Evolutionary conservation across 2,329 filamentous ascomycete genomes (phyloP), one percentile per base, ranked within the genome.

Genomic region (Aspergillus persii): DNA sequence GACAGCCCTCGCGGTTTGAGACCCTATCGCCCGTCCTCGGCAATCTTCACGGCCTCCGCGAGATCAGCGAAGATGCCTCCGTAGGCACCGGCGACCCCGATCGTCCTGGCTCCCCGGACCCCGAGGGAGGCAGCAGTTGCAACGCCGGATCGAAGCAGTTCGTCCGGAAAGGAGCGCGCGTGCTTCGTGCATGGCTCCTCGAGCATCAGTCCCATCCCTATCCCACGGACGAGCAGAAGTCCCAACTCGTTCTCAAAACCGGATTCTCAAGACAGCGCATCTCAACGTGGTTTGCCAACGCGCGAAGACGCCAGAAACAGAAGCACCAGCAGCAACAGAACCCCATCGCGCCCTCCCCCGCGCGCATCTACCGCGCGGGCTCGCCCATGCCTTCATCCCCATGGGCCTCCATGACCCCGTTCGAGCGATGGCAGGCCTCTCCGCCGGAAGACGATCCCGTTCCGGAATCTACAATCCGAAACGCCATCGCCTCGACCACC

Each of bases 201-300:
- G 69, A 69, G 23, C 76, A 83, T 54, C 69, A 79, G 8, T 77
- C 81, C 44, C 72, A 77, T 47, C 81, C 81, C 2, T 83, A 83
- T 61, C 81, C 81, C 2, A 76, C 74, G 1, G 79, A 82, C 29
- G 75, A 79, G 8, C 77, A 83, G 53, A 82, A 81, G 54, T 53
- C 66, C 0, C 59, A 65, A 3, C 71, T 83, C 0, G 70, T 75
- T 9, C 63, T 68, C 3, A 72, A 81, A 59, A 81, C 80, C 0
- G 80, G 80, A 0, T 73, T 83, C 15, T 81, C 76, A 23, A 71
- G 71, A 53, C 78, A 74, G 1, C 78, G 81, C 36, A 76, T 83
- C 2, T 69, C 77, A 26, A 81, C 80, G 54, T 83, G 81, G 80
- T 83, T 83, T 62, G 76, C 80, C 26, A 83, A 83, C 62, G 80